Evolutionary conservation across 2,329 filamentous ascomycete species (phyloP).

Genomic region (Aspergillus udagawae): DNA sequence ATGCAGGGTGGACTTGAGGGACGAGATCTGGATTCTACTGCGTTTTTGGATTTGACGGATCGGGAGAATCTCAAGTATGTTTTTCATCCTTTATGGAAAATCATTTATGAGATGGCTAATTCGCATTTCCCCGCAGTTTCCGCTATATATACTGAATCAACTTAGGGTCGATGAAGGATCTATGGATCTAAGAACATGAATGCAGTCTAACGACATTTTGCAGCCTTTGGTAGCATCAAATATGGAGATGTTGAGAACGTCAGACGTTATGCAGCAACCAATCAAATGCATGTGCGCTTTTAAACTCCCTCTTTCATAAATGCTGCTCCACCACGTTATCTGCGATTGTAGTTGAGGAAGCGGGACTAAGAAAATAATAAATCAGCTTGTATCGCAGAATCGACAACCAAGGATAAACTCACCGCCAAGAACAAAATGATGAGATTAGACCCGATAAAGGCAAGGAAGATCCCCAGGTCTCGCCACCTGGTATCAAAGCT

Average conservation of each 20-base stretch:
- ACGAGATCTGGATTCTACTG: conserved; percentile 47
- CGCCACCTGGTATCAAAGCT: conserved; percentile 70
- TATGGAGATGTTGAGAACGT: neutral
- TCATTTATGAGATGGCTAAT: neutral
- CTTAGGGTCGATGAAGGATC: neutral
- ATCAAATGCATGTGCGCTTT: neutral
- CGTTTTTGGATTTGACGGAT: conserved; percentile 54
- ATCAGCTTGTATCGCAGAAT: neutral
- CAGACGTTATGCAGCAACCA: neutral
- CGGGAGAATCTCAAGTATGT: conserved; percentile 48
- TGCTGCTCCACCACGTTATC: conserved; percentile 20
- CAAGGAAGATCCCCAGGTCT: conserved; percentile 72
- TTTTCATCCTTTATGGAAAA: neutral
- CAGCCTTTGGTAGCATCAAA: neutral
- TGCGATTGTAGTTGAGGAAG: conserved; percentile 45
- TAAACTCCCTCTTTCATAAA: no score
- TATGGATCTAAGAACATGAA: neutral
- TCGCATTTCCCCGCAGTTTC: conserved; percentile 7
- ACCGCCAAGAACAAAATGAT: conserved; percentile 58
- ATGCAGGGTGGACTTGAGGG: conserved; percentile 45
- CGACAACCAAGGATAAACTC: conserved; percentile 26
- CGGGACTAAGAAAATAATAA: conserved; percentile 29
- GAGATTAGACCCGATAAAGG: conserved; percentile 74
- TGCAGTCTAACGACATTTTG: neutral
- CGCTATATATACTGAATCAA: conserved; percentile 17